A percentile compares a stretch with the other conserved stretches of the same genome.
Evolutionary conservation across 495 filamentous ascomycete genomes (phyloP).

Genomic region (Aspergillus taichungensis): DNA sequence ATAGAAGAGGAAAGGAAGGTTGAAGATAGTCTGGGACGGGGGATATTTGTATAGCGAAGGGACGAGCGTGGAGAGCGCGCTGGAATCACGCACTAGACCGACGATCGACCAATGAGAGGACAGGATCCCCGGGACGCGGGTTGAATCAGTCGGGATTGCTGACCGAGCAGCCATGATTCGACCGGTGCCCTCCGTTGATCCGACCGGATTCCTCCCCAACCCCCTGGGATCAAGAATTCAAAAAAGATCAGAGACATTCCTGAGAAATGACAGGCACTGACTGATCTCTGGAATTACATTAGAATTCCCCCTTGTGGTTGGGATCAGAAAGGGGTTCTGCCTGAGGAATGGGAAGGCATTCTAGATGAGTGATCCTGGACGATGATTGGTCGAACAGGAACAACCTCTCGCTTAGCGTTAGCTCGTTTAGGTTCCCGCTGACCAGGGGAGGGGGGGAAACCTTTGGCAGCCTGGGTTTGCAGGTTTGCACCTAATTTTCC

Average conservation of each 20-base stretch:
- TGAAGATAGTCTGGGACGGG: slow-evolving; percentile 22
- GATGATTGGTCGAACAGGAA: slow-evolving; percentile 28
- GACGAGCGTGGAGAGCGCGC: slow-evolving; percentile 19
- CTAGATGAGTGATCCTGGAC: slow-evolving; percentile 32
- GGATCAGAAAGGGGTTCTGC: slow-evolving; percentile 25
- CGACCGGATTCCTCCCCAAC: slow-evolving; percentile 11
- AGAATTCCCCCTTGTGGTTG: slow-evolving; percentile 18
- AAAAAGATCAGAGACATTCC: slow-evolving; percentile 12
- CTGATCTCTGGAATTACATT: slow-evolving; percentile 10
- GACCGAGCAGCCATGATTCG: slow-evolving; percentile 19
- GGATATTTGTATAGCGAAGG: slow-evolving; percentile 40
- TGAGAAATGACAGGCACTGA: slow-evolving; percentile 1
- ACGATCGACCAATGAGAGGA: slow-evolving; percentile 33
- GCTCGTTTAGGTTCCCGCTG: not conserved
- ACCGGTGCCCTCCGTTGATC: slow-evolving; percentile 21
- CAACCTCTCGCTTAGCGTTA: slow-evolving; percentile 31
- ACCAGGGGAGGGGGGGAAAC: no score
- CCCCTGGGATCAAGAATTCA: slow-evolving; percentile 14
- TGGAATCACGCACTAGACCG: slow-evolving; percentile 35
- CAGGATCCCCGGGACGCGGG: slow-evolving; percentile 19
- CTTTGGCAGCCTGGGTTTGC: no score
- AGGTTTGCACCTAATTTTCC: no score
- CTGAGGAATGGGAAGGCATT: slow-evolving; percentile 15
- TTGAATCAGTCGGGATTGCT: slow-evolving; percentile 25
- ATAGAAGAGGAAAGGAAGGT: slow-evolving; percentile 37